Conservation (phyloP, 2,329 filamentous ascomycete genomes). For the Penicillium sp. region DNA sequence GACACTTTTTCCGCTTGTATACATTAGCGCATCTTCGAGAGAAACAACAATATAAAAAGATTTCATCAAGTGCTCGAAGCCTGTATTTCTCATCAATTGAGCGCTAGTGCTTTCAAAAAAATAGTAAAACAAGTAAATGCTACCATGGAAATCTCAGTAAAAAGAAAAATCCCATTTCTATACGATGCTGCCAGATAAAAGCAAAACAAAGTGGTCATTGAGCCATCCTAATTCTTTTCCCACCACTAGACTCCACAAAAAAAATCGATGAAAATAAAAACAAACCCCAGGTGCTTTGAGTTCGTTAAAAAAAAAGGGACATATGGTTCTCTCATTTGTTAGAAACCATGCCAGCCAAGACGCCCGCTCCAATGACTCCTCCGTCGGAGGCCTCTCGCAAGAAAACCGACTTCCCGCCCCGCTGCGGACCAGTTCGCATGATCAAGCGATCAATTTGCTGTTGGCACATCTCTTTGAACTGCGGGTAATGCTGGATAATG, state of each 20-base stretch:
- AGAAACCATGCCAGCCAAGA: constrained; percentile 55
- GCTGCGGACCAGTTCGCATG: constrained; percentile 49
- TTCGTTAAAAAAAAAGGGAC: background rate
- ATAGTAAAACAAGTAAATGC: too few relatives aligned
- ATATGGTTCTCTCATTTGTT: constrained; percentile 20
- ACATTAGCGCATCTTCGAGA: too few relatives aligned
- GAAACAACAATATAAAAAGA: too few relatives aligned
- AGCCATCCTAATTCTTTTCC: constrained; percentile 44
- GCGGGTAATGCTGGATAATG: constrained; percentile 78
- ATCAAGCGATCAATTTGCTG: constrained; percentile 65
- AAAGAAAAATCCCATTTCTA: constrained; percentile 23
- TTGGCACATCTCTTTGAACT: constrained; percentile 73
- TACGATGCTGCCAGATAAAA: constrained; percentile 14
- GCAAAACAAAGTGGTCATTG: constrained; percentile 56
- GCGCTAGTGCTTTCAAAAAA: too few relatives aligned
- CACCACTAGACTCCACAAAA: constrained; percentile 9
- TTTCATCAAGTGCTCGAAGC: too few relatives aligned
- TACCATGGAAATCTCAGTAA: background rate
- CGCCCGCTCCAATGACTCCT: constrained; percentile 61
- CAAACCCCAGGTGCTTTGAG: background rate
- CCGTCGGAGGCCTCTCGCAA: constrained; percentile 58
- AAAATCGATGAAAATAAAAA: background rate
- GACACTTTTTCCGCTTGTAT: too few relatives aligned
- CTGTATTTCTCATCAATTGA: too few relatives aligned
- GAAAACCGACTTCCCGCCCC: constrained; percentile 55